phyloP scores from a whole-genome alignment of 495 filamentous ascomycete species.

The Penicillium longicatenatum region DNA sequence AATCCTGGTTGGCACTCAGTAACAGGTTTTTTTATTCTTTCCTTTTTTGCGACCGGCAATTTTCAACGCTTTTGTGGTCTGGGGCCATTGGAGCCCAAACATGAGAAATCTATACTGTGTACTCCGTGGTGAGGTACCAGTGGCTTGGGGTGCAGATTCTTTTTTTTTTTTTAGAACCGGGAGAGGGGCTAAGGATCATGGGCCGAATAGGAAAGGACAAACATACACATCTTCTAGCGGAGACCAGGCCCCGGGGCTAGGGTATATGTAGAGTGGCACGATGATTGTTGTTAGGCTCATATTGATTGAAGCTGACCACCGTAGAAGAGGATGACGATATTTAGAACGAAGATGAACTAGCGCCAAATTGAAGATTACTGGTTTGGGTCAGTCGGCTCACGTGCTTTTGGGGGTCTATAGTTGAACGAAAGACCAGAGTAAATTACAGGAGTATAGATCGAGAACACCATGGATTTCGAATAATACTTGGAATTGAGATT shows the following conservation, averaged over 20 bases:
- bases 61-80: conserved; percentile 16
- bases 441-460: conserved; percentile 1
- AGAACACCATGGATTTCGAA: neutral
- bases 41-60: conserved; percentile 6
- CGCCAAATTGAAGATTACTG: neutral
- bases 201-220: conserved; percentile 23
- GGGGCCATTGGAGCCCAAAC: conserved; percentile 11
- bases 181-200: conserved; percentile 9
- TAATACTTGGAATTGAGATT: neutral
- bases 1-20: conserved; percentile 42
- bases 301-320: conserved; percentile 16
- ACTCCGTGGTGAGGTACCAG: conserved; percentile 21
- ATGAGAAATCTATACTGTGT: conserved; percentile 12
- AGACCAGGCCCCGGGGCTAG: conserved; percentile 50
- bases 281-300: conserved; percentile 52
- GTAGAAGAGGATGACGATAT: conserved; percentile 29
- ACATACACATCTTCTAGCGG: conserved; percentile 51
- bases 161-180: conserved; percentile 7
- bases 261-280: conserved; percentile 60
- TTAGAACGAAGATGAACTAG: neutral
- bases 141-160: conserved; percentile 22
- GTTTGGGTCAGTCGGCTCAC: neutral
- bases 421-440: neutral
- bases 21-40: conserved; percentile 7
- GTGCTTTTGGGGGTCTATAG: conserved; percentile 7